A percentile compares a stretch with the other conserved stretches of the same genome.
Evolutionary conservation across 2,329 filamentous ascomycete genomes (phyloP).

Genomic region (Zasmidium angulare): DNA sequence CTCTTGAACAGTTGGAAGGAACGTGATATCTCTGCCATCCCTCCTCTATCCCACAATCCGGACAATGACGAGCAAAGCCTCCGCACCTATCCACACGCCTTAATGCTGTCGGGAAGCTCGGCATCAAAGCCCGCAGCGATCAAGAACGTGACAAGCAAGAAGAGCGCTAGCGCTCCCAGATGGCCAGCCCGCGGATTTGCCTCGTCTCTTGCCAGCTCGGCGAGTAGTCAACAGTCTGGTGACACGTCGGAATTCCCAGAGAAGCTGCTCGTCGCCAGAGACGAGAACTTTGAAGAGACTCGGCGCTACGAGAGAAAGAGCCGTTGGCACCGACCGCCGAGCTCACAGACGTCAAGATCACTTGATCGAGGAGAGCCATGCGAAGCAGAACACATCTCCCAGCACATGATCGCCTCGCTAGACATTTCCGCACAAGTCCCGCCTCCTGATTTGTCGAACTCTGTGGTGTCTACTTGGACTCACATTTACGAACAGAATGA

Average conservation of each 20-base stretch:
- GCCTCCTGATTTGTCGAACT: not conserved
- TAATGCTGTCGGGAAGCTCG: too few species aligned
- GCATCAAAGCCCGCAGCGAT: too few species aligned
- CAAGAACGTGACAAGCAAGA: too few species aligned
- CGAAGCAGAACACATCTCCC: not conserved
- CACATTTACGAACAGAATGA: not conserved
- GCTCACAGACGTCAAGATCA: not conserved
- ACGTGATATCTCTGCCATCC: too few species aligned
- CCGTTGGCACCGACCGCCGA: not conserved
- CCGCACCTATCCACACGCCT: too few species aligned
- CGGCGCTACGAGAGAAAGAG: not conserved
- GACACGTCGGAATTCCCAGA: not conserved
- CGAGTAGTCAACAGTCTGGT: not conserved
- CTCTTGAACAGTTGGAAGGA: not conserved
- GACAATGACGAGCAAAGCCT: too few species aligned
- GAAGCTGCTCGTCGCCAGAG: not conserved
- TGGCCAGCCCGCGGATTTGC: too few species aligned
- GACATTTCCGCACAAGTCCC: not conserved
- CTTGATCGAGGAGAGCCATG: not conserved
- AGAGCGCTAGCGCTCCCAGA: too few species aligned
- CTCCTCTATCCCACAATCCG: too few species aligned
- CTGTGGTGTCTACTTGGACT: not conserved
- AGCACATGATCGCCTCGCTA: not conserved
- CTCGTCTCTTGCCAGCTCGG: not conserved
- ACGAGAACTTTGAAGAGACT: not conserved